These are phyloP conservation scores for Boletus rubescentipes DNA, from an alignment of 768 basidiomycete species.

Conservation along the genomic window DNA sequence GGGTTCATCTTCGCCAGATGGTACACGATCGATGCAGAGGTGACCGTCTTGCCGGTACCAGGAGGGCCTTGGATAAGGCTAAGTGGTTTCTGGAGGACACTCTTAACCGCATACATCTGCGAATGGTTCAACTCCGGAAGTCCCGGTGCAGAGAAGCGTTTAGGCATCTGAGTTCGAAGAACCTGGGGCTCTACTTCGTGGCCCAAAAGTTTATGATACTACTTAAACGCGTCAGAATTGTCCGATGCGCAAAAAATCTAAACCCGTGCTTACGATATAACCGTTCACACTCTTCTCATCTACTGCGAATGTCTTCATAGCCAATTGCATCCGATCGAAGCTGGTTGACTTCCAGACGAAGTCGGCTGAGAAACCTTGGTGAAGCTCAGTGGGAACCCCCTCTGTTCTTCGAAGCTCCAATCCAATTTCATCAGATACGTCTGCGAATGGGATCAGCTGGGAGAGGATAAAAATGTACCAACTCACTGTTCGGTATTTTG, in stretches of 20 bases:
- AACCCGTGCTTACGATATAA: slow-evolving; percentile 75
- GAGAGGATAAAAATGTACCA: not conserved
- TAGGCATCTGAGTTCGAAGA: slow-evolving; percentile 90
- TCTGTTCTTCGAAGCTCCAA: slow-evolving; percentile 89
- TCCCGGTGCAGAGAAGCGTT: slow-evolving; percentile 95
- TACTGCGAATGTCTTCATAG: slow-evolving; percentile 99
- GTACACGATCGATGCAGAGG: slow-evolving; percentile 97
- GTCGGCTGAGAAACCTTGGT: slow-evolving; percentile 95
- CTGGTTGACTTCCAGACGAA: slow-evolving; percentile 99
- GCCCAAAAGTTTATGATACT: slow-evolving; percentile 98
- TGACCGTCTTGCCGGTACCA: slow-evolving; percentile 98
- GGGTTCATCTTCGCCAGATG: slow-evolving; percentile 99
- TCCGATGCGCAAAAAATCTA: not conserved
- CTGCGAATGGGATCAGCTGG: slow-evolving; percentile 40
- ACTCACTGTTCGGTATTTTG: slow-evolving; percentile 97
- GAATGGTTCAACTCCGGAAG: slow-evolving; percentile 98
- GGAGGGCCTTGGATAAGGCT: slow-evolving; percentile 98
- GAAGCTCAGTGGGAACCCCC: slow-evolving; percentile 90
- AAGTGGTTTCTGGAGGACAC: slow-evolving; percentile 95
- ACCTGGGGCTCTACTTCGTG: slow-evolving; percentile 97
- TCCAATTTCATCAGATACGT: slow-evolving; percentile 97
- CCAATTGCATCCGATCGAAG: slow-evolving; percentile 98
- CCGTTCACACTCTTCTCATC: slow-evolving; percentile 99
- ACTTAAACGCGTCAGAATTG: slow-evolving; percentile 5
- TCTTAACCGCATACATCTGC: slow-evolving; percentile 99